These are phyloP conservation scores for Priceomyces carsonii DNA, from an alignment of 805 yeast species.

Conservation along the genomic window DNA sequence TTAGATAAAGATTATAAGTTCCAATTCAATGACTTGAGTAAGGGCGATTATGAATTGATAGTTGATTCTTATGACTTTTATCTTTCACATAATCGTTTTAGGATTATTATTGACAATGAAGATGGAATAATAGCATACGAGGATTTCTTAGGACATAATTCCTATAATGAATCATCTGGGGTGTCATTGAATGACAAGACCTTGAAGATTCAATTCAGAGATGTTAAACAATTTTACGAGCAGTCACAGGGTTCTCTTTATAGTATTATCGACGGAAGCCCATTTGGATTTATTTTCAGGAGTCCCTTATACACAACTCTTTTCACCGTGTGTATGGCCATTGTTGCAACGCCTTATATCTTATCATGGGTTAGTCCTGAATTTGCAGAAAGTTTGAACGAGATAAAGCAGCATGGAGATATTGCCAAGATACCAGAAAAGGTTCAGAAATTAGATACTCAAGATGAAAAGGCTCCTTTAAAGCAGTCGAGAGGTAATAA, in stretches of 20 bases:
- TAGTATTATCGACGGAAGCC: constrained; percentile 38
- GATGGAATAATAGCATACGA: constrained; percentile 21
- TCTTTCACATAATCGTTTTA: constrained; percentile 24
- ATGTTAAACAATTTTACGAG: constrained; percentile 35
- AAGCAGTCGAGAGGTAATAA: too few species aligned
- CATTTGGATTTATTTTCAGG: constrained; percentile 42
- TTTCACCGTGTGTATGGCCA: constrained; percentile 25
- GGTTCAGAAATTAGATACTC: too few species aligned
- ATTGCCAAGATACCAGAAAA: not conserved
- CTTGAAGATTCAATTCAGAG: constrained; percentile 20
- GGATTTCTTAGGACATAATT: constrained; percentile 16
- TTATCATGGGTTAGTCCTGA: constrained; percentile 36
- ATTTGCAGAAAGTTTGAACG: constrained; percentile 31
- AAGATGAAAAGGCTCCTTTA: too few species aligned
- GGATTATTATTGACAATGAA: constrained; percentile 23
- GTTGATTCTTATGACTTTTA: constrained; percentile 38
- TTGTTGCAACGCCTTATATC: constrained; percentile 34
- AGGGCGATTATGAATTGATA: constrained; percentile 36
- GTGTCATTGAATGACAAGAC: constrained; percentile 17
- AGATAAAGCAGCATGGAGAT: constrained; percentile 14
- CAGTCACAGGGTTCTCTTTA: constrained; percentile 25
- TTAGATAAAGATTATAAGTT: constrained; percentile 29
- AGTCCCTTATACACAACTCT: constrained; percentile 35
- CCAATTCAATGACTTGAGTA: constrained; percentile 17
- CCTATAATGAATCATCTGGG: constrained; percentile 20